Evolutionary conservation across 768 basidiomycete genomes (phyloP).

Genomic region (Strobilomyces confusus): DNA sequence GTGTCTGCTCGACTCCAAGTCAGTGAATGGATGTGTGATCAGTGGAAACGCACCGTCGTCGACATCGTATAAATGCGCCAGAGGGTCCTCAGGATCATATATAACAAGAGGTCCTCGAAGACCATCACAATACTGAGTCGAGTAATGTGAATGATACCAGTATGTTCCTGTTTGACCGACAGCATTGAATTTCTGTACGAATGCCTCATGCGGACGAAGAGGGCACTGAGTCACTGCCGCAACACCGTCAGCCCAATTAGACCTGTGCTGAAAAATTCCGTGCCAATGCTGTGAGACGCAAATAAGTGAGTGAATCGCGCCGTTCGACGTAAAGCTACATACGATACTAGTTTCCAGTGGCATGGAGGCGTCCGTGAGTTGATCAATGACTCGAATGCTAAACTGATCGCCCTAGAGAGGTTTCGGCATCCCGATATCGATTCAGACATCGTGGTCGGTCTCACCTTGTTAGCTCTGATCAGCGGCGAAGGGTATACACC

Average conservation of each 20-base stretch:
- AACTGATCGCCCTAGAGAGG: not conserved
- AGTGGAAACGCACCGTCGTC: constrained; percentile 33
- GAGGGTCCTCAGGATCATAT: constrained; percentile 5
- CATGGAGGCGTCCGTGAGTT: constrained; percentile 41
- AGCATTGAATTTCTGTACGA: constrained; percentile 33
- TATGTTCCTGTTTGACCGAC: constrained; percentile 33
- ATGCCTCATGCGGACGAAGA: constrained; percentile 19
- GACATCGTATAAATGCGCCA: constrained; percentile 35
- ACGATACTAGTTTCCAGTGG: constrained; percentile 40
- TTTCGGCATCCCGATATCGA: not conserved
- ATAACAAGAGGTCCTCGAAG: constrained; percentile 28
- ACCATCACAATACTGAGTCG: constrained; percentile 2
- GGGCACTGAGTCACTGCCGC: constrained; percentile 5
- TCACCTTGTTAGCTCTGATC: constrained; percentile 36
- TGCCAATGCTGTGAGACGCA: not conserved
- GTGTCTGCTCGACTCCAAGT: constrained; percentile 17
- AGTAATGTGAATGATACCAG: constrained; percentile 36
- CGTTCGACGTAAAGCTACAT: constrained; percentile 5
- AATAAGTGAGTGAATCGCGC: constrained; percentile 12
- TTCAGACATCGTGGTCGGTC: not conserved
- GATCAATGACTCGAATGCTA: not conserved
- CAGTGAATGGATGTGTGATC: not conserved
- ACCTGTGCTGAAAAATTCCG: constrained; percentile 4
- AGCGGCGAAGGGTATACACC: constrained; percentile 38
- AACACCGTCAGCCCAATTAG: constrained; percentile 6